These are phyloP conservation scores for Taphrina confusa DNA, from an alignment of 1,139 yeast species.

Conservation along the genomic window DNA sequence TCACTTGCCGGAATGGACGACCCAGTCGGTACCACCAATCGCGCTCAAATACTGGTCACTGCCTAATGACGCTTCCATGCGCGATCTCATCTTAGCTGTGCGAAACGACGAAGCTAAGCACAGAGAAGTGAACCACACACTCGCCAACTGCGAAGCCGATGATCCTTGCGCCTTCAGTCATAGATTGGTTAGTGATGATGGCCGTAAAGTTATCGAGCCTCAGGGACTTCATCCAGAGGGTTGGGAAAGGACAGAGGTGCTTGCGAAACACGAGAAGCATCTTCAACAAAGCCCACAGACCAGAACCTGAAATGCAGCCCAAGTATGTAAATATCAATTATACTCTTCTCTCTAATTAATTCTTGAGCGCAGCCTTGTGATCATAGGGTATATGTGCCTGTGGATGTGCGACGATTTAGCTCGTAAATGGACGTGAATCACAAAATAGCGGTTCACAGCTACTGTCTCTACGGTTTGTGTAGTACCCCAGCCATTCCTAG, in stretches of 20 bases:
- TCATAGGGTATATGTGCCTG: too few relatives aligned
- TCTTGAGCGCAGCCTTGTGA: too few relatives aligned
- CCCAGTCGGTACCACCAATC: constrained; percentile 55
- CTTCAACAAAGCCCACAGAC: too few relatives aligned
- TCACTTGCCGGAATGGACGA: constrained; percentile 53
- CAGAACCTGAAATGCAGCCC: too few relatives aligned
- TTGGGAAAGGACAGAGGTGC: constrained; percentile 1
- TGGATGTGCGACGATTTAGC: too few relatives aligned
- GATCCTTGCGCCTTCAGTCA: constrained; percentile 17
- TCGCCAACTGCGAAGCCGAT: constrained; percentile 54
- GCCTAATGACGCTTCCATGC: constrained; percentile 56
- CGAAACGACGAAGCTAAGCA: constrained; percentile 73
- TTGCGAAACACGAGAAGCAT: not conserved
- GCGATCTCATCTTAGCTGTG: constrained; percentile 61
- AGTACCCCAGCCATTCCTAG: too few relatives aligned
- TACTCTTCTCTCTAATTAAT: too few relatives aligned
- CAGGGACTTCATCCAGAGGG: constrained; percentile 15
- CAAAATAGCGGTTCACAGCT: too few relatives aligned
- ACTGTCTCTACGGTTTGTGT: too few relatives aligned
- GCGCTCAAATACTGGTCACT: constrained; percentile 67
- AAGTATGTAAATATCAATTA: too few relatives aligned
- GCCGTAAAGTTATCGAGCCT: not conserved
- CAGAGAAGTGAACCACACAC: constrained; percentile 73
- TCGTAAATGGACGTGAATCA: too few relatives aligned
- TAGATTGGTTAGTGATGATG: constrained; percentile 6